Evolutionary conservation across 352 stramenopile species (phyloP).

Genomic region (Globisporangium emineosum): DNA sequence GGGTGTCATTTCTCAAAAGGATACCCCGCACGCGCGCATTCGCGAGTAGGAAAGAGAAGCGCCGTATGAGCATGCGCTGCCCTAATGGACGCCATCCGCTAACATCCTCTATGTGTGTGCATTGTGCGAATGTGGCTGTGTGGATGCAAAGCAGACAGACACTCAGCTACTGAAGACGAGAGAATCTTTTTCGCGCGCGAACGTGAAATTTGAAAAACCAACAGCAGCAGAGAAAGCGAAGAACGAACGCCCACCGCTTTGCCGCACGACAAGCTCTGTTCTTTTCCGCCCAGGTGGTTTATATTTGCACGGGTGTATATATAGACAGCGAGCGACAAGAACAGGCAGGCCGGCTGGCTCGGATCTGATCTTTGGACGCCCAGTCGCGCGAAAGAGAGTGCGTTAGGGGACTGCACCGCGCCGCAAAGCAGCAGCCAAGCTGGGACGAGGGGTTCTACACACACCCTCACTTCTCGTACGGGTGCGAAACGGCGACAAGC

Average conservation of each 20-base stretch:
- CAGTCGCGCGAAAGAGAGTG: neutral
- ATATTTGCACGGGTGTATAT: conserved; percentile 11
- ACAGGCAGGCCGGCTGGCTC: neutral
- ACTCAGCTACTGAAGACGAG: neutral
- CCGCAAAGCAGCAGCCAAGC: neutral
- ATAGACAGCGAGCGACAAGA: neutral
- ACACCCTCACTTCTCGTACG: neutral
- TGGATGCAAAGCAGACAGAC: neutral
- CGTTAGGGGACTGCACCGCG: neutral
- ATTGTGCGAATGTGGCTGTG: neutral
- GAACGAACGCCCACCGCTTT: no score
- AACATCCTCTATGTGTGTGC: conserved; percentile 1
- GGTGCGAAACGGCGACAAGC: conserved; percentile 19
- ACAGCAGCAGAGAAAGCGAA: neutral
- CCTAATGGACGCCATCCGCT: neutral
- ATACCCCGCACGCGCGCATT: conserved; percentile 2
- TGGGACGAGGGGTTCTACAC: conserved; percentile 10
- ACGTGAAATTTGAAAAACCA: conserved; percentile 4
- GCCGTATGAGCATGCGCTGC: neutral
- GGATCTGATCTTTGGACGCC: neutral
- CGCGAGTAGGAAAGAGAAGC: neutral
- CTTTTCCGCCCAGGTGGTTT: neutral
- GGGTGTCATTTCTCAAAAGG: neutral
- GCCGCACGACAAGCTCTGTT: no score
- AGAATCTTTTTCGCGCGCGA: conserved; percentile 16